Base-by-base conservation (phyloP, 2,329 filamentous ascomycete species). In the Tolypocladium tundrense region DNA sequence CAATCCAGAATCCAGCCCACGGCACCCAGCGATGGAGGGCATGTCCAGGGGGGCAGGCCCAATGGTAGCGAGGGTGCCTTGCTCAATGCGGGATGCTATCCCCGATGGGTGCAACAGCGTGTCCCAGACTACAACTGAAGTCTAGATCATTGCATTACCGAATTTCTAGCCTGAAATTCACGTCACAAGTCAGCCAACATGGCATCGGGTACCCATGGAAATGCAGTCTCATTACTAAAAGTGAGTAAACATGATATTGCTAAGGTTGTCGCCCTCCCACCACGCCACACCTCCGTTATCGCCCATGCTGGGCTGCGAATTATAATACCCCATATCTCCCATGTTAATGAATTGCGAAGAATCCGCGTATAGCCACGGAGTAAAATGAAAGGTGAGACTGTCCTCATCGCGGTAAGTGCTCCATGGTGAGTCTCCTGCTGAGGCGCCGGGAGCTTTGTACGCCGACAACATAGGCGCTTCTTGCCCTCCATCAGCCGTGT, bases 401-500 rank as follows among this genome's bases (percentile, higher is more conserved):
- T 75, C 73, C 40, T 72, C 68, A 13, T 72, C 69, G 31, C 60
- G 66, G 5, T 65, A 62, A 1, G 64, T 59, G 24, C 63, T 62
- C 19, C 67, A 60, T 1, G 65, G 58, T 0, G 68, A 66, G 24
- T 62, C 61, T 27, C 63, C 61, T n/a, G 62, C 60, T 1, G 68
- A 61, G 0, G 64, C 60, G 2, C 64, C 41, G 0, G 67, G 62
- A 4, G 64, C 63, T 55, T 71, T 74, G 66, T 65, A 74, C 0
- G 42, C 21, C 6, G 72, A 72, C 19, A 70, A 35, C 9, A 77
- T 74, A 0, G 78, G 78, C 1, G 74, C 77, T 11, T 77, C 76
- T 56, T 79, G 77, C 0, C 78, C 78, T 11, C 78, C 78, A 58
- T 80, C 77, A 3, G 77, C 73, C 0, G 77, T 80, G 60, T 81